Conservation (phyloP, 2,329 filamentous ascomycete species). For the Fusarium sp. region DNA sequence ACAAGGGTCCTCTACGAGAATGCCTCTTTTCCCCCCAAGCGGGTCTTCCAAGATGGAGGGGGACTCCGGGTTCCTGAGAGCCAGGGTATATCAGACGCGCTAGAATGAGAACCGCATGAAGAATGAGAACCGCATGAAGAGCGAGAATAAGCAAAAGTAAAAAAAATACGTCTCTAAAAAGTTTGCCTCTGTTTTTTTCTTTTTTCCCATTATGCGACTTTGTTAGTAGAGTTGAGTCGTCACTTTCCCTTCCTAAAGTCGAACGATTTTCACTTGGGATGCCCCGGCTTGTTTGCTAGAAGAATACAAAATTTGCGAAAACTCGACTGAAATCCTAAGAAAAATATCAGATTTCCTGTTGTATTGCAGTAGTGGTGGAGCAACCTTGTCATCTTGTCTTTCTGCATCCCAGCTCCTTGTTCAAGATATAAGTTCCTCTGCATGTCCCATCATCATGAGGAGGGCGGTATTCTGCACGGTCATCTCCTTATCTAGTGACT, state of each 20-base stretch:
- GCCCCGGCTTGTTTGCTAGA: slow-evolving; percentile 8
- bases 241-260: slow-evolving; percentile 38
- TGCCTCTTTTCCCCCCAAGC: slow-evolving; percentile 7
- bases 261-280: slow-evolving; percentile 39
- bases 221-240: slow-evolving; percentile 31
- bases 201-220: background rate
- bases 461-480: slow-evolving; percentile 5
- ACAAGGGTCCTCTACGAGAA: slow-evolving; percentile 13
- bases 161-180: slow-evolving; percentile 4
- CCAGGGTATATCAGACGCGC: slow-evolving; percentile 24
- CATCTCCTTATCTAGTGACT: slow-evolving; percentile 22
- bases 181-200: slow-evolving; percentile 16
- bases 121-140: slow-evolving; percentile 20
- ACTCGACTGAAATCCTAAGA: background rate
- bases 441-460: slow-evolving; percentile 11
- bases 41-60: slow-evolving; percentile 2
- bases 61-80: slow-evolving; percentile 29
- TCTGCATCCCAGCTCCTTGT: slow-evolving; percentile 12
- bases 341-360: slow-evolving; percentile 21
- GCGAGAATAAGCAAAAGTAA: slow-evolving; percentile 6
- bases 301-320: background rate
- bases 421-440: slow-evolving; percentile 33
- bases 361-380: slow-evolving; percentile 13
- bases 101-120: slow-evolving; percentile 21
- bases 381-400: slow-evolving; percentile 2